Conservation (phyloP, 1,284 basidiomycete genomes). For the Ustilago curta region DNA sequence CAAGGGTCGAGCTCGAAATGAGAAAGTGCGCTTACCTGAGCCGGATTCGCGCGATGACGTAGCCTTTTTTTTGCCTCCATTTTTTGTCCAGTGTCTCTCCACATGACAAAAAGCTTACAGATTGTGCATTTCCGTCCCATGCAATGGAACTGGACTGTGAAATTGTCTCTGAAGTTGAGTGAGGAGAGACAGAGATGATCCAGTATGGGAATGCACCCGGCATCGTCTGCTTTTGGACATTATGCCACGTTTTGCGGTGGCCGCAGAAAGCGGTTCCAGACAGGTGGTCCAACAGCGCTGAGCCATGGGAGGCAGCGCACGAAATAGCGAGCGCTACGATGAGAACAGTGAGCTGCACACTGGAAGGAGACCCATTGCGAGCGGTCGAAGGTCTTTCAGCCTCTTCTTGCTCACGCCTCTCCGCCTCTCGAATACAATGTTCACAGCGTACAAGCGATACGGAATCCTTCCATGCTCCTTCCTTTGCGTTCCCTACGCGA, state of each 20-base stretch:
- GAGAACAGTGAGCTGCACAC: too few relatives aligned
- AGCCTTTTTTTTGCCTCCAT: background rate
- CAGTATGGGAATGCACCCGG: background rate
- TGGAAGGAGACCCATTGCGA: too few relatives aligned
- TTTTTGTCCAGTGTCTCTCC: background rate
- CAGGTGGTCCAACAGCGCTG: too few relatives aligned
- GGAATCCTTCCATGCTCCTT: too few relatives aligned
- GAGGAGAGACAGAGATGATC: background rate
- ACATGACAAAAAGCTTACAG: constrained; percentile 1
- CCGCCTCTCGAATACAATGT: too few relatives aligned
- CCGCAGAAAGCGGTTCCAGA: constrained; percentile 6
- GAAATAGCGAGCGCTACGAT: too few relatives aligned
- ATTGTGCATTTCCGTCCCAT: background rate
- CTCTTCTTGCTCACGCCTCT: too few relatives aligned
- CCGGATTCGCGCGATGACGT: constrained; percentile 5
- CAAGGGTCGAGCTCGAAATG: too few relatives aligned
- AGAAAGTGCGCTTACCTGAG: background rate
- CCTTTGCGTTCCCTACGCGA: too few relatives aligned
- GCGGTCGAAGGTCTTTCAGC: too few relatives aligned
- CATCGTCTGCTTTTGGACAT: background rate
- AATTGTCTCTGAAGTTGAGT: constrained; percentile 1
- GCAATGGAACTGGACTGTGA: background rate
- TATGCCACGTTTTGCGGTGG: background rate
- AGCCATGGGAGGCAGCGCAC: too few relatives aligned
- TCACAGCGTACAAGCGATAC: too few relatives aligned